A percentile compares a stretch with the other conserved stretches of the same genome.
Conservation (phyloP, 2,329 filamentous ascomycete genomes). For the Stachybotrys chlorohalonatus region DNA sequence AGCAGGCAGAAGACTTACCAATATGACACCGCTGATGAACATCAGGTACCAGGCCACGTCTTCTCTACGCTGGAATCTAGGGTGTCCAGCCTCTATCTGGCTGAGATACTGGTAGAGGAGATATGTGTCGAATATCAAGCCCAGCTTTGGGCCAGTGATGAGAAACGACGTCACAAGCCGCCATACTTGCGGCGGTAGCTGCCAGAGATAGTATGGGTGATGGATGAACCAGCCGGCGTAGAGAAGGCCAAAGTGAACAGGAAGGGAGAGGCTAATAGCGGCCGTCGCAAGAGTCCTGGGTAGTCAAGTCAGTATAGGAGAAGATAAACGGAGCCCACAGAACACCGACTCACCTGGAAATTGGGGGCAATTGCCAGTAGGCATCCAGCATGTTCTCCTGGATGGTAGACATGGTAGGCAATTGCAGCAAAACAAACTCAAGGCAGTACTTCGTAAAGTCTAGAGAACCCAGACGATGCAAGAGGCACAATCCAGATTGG, state of each 20-base stretch:
- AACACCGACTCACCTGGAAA: slow-evolving; percentile 28
- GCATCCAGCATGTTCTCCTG: slow-evolving; percentile 13
- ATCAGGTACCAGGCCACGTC: slow-evolving; percentile 74
- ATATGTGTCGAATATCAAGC: slow-evolving; percentile 65
- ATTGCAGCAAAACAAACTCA: slow-evolving; percentile 6
- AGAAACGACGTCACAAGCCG: slow-evolving; percentile 32
- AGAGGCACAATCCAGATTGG: slow-evolving; percentile 5
- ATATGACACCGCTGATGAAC: slow-evolving; percentile 61
- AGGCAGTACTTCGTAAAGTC: neutral
- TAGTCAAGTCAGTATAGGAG: slow-evolving; percentile 10
- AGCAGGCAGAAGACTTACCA: slow-evolving; percentile 50
- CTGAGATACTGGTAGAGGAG: slow-evolving; percentile 68
- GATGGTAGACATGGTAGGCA: slow-evolving; percentile 21
- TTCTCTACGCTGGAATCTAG: slow-evolving; percentile 65
- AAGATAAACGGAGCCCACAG: neutral
- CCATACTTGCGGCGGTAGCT: slow-evolving; percentile 35
- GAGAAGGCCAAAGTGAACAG: slow-evolving; percentile 48
- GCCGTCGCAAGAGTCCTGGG: slow-evolving; percentile 58
- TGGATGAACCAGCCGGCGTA: slow-evolving; percentile 42
- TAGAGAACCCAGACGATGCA: neutral
- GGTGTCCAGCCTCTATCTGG: slow-evolving; percentile 61
- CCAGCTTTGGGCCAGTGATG: slow-evolving; percentile 26
- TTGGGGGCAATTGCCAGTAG: slow-evolving; percentile 30
- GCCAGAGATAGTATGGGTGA: slow-evolving; percentile 40
- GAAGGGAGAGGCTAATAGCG: slow-evolving; percentile 50